Evolutionary conservation across 2,329 filamentous ascomycete genomes (phyloP).

Genomic region (Pseudomassariella vexata): DNA sequence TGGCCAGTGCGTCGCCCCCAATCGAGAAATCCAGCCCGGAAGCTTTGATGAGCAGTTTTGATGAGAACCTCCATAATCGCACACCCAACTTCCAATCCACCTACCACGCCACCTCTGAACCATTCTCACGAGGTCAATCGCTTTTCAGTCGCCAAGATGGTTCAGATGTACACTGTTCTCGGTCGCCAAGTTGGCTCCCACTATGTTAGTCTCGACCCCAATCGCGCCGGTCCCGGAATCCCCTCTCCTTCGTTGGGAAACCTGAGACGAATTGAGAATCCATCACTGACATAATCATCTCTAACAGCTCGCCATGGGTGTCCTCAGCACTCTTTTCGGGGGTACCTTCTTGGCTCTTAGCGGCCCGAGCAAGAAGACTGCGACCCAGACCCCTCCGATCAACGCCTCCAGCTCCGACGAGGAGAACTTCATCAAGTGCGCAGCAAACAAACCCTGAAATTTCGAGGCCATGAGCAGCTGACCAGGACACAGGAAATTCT

Average conservation of each 20-base stretch:
- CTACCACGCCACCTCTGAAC: conserved; percentile 11
- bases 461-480: conserved; percentile 12
- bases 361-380: conserved; percentile 36
- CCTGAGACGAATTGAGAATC: conserved; percentile 12
- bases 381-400: conserved; percentile 47
- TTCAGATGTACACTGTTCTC: conserved; percentile 47
- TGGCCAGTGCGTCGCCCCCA: conserved; percentile 7
- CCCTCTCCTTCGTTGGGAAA: conserved; percentile 4
- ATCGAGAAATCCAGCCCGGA: too few relatives aligned
- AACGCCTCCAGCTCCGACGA: conserved; percentile 58
- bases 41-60: conserved; percentile 20
- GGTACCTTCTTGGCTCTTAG: conserved; percentile 37
- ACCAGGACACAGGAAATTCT: conserved; percentile 35
- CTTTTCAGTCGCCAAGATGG: conserved; percentile 35
- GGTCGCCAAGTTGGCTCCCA: conserved; percentile 57
- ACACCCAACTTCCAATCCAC: conserved; percentile 7
- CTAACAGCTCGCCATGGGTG: conserved; percentile 50
- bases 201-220: conserved; percentile 41
- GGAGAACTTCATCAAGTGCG: conserved; percentile 61
- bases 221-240: conserved; percentile 5
- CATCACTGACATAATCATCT: conserved; percentile 5
- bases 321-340: conserved; percentile 45
- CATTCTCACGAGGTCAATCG: conserved; percentile 14
- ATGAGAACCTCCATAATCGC: conserved; percentile 13
- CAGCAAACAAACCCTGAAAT: conserved; percentile 11